Base-by-base conservation (phyloP, 176 grass and related monocot species). In the Avena sativa region DNA sequence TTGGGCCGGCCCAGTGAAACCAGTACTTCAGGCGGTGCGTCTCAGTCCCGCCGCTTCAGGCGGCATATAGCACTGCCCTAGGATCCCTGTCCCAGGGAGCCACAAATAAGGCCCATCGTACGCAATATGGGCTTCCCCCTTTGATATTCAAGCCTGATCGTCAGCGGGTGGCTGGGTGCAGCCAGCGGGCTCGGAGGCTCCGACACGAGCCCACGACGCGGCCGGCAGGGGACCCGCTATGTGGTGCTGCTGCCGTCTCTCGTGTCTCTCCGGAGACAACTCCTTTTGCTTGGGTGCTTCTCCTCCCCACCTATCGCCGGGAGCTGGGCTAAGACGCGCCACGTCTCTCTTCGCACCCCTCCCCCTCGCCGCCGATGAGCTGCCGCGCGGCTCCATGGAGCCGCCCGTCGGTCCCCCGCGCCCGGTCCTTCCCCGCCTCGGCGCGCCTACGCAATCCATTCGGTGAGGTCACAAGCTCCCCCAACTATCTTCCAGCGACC, bases 301-400 rank as follows among this genome's bases (percentile, higher is more conserved):
- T 17, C 32, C 16, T 1, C 28, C 28, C 9, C 59, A 74, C 43
- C 12, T 69, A 60, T 80, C 76, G 75, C 68, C 69, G 60, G 81
- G 40, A 53, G 63, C 72, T 47, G 0, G 2, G 70, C 15, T 86
- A 17, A 62, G 79, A 78, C 79, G 2, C 79, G 79, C 78, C 62
- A 46, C 48, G 68, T 4, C 66, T 81, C 89, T 53, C 85, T 50
- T 90, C 36, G 8, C 63, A 8, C 72, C 68, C 28, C 59, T 40
- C 12, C 43, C 56, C 68, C 34, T 76, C 58, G 21, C 49, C 47
- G 63, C 59, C 82, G 72, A 95, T 95, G 90, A 89, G 74, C 79
- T 90, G 78, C 79, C 74, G 89, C 58, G 74, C 84, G 38, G 85
- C 85, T 25, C 57, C 78, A 61, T 80, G 88, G 78, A 83, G 79